Evolutionary conservation across 805 yeast species (phyloP).

Genomic region (Pichia scutulata): DNA sequence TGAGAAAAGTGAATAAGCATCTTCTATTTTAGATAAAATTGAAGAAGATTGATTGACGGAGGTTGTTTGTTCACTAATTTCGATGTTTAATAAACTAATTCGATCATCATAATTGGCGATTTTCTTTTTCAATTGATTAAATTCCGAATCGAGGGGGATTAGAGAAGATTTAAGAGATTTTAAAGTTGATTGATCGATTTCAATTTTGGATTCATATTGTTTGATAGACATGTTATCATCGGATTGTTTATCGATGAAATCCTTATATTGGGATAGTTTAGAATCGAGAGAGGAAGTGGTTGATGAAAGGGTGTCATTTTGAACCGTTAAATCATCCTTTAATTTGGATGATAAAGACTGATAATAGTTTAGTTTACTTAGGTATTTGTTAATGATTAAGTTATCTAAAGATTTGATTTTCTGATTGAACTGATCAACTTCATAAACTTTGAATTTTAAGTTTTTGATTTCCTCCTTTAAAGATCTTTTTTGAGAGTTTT

Average conservation of each 20-base stretch:
- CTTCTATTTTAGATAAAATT: constrained; percentile 36
- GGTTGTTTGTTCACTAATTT: constrained; percentile 43
- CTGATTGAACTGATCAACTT: constrained; percentile 58
- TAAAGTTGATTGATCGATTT: constrained; percentile 32
- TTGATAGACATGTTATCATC: constrained; percentile 37
- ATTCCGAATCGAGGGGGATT: constrained; percentile 57
- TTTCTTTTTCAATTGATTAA: constrained; percentile 40
- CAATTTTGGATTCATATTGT: constrained; percentile 35
- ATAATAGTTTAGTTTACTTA: constrained; percentile 62
- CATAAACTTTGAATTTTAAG: constrained; percentile 66
- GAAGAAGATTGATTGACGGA: constrained; percentile 34
- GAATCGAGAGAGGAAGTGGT: constrained; percentile 13
- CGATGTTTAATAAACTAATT: constrained; percentile 42
- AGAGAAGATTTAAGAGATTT: constrained; percentile 27
- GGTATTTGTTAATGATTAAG: constrained; percentile 40
- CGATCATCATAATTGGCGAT: constrained; percentile 39
- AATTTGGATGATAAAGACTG: constrained; percentile 33
- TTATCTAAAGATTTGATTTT: constrained; percentile 43
- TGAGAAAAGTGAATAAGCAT: constrained; percentile 17
- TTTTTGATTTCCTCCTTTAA: constrained; percentile 68
- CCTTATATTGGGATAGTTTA: constrained; percentile 25
- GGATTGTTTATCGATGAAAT: constrained; percentile 35
- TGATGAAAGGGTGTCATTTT: constrained; percentile 33
- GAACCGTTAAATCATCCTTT: constrained; percentile 25
- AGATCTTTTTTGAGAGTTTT: constrained; percentile 62